Percentiles rank a stretch among this genome's conserved stretches.
These are phyloP conservation scores for Cronartium quercuum DNA, from an alignment of 1,284 basidiomycete species.

Conservation along the genomic window DNA sequence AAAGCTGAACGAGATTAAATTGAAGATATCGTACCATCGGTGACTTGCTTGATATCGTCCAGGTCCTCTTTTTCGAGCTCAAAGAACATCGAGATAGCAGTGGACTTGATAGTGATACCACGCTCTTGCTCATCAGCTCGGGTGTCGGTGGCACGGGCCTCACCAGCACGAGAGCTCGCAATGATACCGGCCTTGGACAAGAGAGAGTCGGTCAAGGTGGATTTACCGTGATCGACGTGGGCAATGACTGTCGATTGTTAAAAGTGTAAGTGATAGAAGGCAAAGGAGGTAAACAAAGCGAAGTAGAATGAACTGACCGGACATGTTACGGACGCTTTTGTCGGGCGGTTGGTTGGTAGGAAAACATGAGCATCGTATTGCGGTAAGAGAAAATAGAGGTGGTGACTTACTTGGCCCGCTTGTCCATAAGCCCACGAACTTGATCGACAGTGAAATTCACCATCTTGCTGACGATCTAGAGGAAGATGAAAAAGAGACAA, in stretches of 20 bases:
- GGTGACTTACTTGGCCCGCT: slow-evolving; percentile 39
- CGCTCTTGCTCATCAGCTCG: slow-evolving; percentile 98
- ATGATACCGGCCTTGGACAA: slow-evolving; percentile 99
- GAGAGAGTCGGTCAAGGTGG: slow-evolving; percentile 96
- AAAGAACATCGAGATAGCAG: slow-evolving; percentile 99
- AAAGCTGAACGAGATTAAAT: neutral
- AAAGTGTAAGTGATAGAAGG: neutral
- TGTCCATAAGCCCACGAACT: slow-evolving; percentile 39
- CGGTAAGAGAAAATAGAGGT: neutral
- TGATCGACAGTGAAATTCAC: slow-evolving; percentile 40
- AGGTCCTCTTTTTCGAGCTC: slow-evolving; percentile 86
- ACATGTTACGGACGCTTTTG: slow-evolving; percentile 40
- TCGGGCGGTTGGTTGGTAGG: slow-evolving; percentile 34
- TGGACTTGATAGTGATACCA: slow-evolving; percentile 99
- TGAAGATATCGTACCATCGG: slow-evolving; percentile 58
- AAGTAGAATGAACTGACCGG: slow-evolving; percentile 6
- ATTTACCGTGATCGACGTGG: slow-evolving; percentile 96
- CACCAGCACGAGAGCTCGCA: slow-evolving; percentile 87
- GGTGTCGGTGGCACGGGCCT: slow-evolving; percentile 96
- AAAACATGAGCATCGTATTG: neutral
- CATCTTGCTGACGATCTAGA: slow-evolving; percentile 34
- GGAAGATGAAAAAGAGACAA: neutral
- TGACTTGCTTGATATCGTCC: slow-evolving; percentile 82
- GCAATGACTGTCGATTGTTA: slow-evolving; percentile 45
- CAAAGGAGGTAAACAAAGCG: neutral